A percentile compares a stretch with the other conserved stretches of the same genome.
These are phyloP conservation scores for Gracilaria caudata DNA, from an alignment of 23 red algal genomes.

Conservation along the genomic window DNA sequence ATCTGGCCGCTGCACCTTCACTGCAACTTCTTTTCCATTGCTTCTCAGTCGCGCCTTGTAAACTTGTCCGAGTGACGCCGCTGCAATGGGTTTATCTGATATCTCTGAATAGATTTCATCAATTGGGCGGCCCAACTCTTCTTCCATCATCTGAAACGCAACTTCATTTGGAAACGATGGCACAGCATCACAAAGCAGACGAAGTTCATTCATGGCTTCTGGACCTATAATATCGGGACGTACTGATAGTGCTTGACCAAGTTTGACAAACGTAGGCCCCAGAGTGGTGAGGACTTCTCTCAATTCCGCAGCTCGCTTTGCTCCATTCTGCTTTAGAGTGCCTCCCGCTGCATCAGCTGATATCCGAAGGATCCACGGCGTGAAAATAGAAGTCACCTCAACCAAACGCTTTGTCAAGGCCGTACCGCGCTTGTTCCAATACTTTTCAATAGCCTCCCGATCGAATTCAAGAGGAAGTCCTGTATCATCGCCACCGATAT, in stretches of 20 bases:
- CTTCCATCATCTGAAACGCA: slow-evolving; percentile 87
- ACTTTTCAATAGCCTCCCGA: slow-evolving; percentile 75
- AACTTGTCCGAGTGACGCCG: slow-evolving; percentile 92
- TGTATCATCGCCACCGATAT: slow-evolving; percentile 47
- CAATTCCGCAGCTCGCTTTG: slow-evolving; percentile 73
- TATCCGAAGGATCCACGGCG: slow-evolving; percentile 71
- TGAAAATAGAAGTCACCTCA: slow-evolving; percentile 62
- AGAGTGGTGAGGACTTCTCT: slow-evolving; percentile 82
- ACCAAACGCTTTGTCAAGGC: slow-evolving; percentile 59
- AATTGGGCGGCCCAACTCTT: slow-evolving; percentile 78
- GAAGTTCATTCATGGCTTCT: slow-evolving; percentile 91
- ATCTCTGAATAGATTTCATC: slow-evolving; percentile 75
- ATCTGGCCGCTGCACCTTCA: slow-evolving; percentile 97
- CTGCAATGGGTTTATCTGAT: slow-evolving; percentile 87
- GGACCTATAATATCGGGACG: slow-evolving; percentile 95
- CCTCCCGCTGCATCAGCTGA: slow-evolving; percentile 17
- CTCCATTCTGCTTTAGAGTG: slow-evolving; percentile 32
- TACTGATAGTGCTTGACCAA: slow-evolving; percentile 90
- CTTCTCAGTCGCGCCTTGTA: slow-evolving; percentile 70
- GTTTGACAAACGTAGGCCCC: slow-evolving; percentile 93
- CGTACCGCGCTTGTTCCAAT: slow-evolving; percentile 83
- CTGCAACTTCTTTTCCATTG: slow-evolving; percentile 82
- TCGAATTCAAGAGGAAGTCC: slow-evolving; percentile 86
- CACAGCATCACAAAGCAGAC: slow-evolving; percentile 87
- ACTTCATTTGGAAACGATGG: slow-evolving; percentile 80